These are phyloP conservation scores for Aciculosporium take DNA, from an alignment of 2,329 filamentous ascomycete genomes.

Conservation along the genomic window DNA sequence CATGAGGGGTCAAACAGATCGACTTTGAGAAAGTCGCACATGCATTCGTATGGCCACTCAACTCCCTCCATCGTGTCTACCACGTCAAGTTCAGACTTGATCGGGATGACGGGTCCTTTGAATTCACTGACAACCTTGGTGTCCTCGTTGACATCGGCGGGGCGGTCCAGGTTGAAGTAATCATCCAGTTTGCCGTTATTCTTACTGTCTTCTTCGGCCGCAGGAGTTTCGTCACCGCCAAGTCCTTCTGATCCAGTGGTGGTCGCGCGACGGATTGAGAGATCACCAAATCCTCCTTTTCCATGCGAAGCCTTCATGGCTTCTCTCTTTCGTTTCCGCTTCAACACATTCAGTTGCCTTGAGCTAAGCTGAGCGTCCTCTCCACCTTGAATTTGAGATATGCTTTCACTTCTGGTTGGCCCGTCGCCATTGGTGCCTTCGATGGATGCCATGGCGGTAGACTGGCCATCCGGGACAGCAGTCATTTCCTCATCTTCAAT, in stretches of 20 bases:
- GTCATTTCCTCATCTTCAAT: conserved; percentile 70
- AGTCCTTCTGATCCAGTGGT: conserved; percentile 47
- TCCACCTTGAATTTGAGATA: conserved; percentile 25
- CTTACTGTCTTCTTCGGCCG: conserved; percentile 35
- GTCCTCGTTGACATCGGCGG: conserved; percentile 68
- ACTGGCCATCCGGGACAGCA: conserved; percentile 32
- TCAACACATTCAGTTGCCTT: conserved; percentile 84
- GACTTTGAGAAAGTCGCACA: conserved; percentile 86
- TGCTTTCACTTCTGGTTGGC: conserved; percentile 20
- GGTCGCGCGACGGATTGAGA: conserved; percentile 53
- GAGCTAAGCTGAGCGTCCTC: conserved; percentile 72
- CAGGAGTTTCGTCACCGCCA: conserved; percentile 44
- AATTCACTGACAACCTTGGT: conserved; percentile 89
- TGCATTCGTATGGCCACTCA: conserved; percentile 87
- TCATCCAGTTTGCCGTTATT: conserved; percentile 56
- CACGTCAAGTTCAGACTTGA: conserved; percentile 74
- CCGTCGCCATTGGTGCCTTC: conserved; percentile 25
- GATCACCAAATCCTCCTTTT: conserved; percentile 79
- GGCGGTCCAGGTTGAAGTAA: conserved; percentile 81
- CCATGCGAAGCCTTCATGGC: conserved; percentile 73
- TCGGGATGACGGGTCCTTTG: conserved; percentile 66
- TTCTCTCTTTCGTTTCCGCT: conserved; percentile 84
- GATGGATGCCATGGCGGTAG: conserved; percentile 30
- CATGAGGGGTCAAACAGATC: conserved; percentile 88
- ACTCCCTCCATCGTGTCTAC: conserved; percentile 63